These are phyloP conservation scores for Colletotrichum caudatum DNA, from an alignment of 2,329 filamentous ascomycete species.

Conservation along the genomic window DNA sequence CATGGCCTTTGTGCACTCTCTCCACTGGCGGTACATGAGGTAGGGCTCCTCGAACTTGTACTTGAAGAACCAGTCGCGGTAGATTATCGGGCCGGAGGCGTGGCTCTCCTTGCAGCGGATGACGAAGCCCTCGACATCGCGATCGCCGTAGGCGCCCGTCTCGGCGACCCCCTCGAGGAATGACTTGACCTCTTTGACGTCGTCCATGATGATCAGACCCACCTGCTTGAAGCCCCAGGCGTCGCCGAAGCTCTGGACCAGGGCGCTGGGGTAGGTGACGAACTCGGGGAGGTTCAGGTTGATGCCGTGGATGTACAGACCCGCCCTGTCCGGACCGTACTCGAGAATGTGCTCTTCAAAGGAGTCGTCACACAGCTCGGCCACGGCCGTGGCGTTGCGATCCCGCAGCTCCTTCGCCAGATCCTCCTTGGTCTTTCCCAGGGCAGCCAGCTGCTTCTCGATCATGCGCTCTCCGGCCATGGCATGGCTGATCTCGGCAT, in stretches of 20 bases:
- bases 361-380: conserved; percentile 93
- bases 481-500: conserved; percentile 83
- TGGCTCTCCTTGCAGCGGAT: conserved; percentile 82
- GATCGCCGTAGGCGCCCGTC: conserved; percentile 88
- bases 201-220: conserved; percentile 80
- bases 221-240: conserved; percentile 95
- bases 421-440: conserved; percentile 84
- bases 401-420: conserved; percentile 79
- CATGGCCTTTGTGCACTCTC: conserved; percentile 92
- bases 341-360: conserved; percentile 98
- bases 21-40: conserved; percentile 98
- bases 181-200: conserved; percentile 77
- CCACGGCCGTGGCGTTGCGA: conserved; percentile 93
- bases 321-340: conserved; percentile 84
- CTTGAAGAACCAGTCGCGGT: conserved; percentile 99
- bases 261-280: conserved; percentile 81
- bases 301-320: conserved; percentile 94
- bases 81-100: conserved; percentile 65
- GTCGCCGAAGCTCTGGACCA: conserved; percentile 91
- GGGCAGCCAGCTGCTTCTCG: conserved; percentile 78
- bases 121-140: conserved; percentile 97
- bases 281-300: conserved; percentile 97
- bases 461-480: conserved; percentile 85
- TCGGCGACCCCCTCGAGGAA: conserved; percentile 90
- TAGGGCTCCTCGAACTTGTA: conserved; percentile 99